Evolutionary conservation across 768 basidiomycete species (phyloP), one percentile per base, ranked within the genome.

Genomic region (Rhodotorula taiwanensis): DNA sequence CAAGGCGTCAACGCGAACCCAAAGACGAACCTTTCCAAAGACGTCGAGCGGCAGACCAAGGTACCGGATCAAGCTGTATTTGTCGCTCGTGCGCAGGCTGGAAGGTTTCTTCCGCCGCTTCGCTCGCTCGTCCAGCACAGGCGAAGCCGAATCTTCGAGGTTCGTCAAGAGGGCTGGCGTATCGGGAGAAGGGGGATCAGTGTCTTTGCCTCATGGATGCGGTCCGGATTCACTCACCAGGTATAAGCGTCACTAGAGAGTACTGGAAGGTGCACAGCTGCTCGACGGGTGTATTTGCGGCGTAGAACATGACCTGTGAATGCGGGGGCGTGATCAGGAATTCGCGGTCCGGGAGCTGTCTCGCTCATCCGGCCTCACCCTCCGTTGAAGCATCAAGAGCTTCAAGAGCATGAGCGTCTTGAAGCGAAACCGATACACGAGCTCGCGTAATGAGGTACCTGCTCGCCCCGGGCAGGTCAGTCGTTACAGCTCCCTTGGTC

Each of bases 231-330:
- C n/a, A 72, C 81, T 51, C 54, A 89, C 89, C 88, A 15, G 94
- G 94, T 64, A 98, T 81, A 13, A 98, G 80, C 0, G 94, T 91
- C 51, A 95, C 83, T n/a, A 98, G 80, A 1, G 92, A 94, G 75
- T 99, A 99, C 75, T 99, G 95, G 73, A 90, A 97, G 30, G 92
- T 97, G 78, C 94, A 97, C 25, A 99, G 78, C 50, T 85, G 84
- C 76, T 99, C 95, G 4, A 98, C 94, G 0, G 94, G 94, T 73
- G 94, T 89, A 10, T 54, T 44, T 4, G 66, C 55, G 10, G 93
- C 93, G 72, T 83, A 95, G 76, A 99, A 93, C 85, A 98, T 87
- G 62, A 98, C 87, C 91, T 94, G 73, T 53, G 8, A 9, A 31
- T 41, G 30, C n/a, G 20, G 25, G 31, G 15, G 14, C 36, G 44